Evolutionary conservation across 352 stramenopile genomes (phyloP).

Genomic region (Globisporangium sylvaticum): DNA sequence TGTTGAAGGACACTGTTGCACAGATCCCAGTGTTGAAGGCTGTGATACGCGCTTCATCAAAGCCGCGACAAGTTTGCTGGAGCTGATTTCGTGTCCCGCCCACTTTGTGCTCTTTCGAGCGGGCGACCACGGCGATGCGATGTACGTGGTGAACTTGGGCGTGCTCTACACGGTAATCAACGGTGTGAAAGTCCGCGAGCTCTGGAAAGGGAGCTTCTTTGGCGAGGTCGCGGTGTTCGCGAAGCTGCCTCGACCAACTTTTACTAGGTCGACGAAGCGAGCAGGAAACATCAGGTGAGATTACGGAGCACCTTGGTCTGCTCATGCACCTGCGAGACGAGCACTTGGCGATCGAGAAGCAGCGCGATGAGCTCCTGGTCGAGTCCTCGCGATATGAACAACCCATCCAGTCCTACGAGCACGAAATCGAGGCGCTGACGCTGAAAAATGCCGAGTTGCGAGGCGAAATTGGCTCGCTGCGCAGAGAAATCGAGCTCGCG

Average conservation of each 20-base stretch:
- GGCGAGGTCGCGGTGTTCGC: conserved; percentile 64
- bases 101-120: conserved; percentile 52
- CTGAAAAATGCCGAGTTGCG: conserved; percentile 26
- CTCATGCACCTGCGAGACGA: conserved; percentile 22
- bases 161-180: conserved; percentile 58
- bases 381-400: conserved; percentile 44
- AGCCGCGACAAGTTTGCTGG: conserved; percentile 49
- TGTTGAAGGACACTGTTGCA: conserved; percentile 48
- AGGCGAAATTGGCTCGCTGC: conserved; percentile 25
- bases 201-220: conserved; percentile 65
- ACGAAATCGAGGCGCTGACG: conserved; percentile 31
- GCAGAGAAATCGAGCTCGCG: conserved; percentile 24
- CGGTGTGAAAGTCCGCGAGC: conserved; percentile 60
- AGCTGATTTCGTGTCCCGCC: conserved; percentile 49
- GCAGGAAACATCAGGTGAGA: not conserved
- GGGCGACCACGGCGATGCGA: conserved; percentile 61
- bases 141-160: conserved; percentile 67
- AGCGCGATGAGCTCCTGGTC: conserved; percentile 37
- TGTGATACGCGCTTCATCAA: conserved; percentile 60
- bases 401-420: conserved; percentile 30
- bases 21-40: conserved; percentile 48
- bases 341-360: conserved; percentile 21
- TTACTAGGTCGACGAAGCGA: not conserved
- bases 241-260: conserved; percentile 24
- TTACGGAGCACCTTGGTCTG: conserved; percentile 14